Conservation (phyloP, 208 protist species). For the Leishmania arabica region DNA sequence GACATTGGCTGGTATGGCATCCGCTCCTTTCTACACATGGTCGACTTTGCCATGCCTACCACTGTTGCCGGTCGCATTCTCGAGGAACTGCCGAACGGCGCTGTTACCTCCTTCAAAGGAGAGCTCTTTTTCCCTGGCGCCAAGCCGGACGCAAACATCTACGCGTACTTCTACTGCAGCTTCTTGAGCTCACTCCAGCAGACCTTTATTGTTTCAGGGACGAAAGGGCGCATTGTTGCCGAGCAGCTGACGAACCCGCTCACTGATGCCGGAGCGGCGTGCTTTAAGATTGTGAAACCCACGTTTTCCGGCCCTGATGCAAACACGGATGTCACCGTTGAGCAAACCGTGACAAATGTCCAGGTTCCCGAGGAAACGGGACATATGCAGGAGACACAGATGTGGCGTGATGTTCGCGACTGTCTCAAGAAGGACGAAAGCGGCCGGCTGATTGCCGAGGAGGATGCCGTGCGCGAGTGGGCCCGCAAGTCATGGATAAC, state of each 20-base stretch:
- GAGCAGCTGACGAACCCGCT: conserved; percentile 39
- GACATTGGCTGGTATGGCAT: conserved; percentile 71
- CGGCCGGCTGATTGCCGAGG: conserved; percentile 25
- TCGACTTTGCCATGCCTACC: conserved; percentile 45
- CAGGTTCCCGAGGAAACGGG: conserved; percentile 47
- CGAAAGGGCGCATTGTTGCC: conserved; percentile 41
- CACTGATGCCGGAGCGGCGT: conserved; percentile 22
- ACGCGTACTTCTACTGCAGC: conserved; percentile 56
- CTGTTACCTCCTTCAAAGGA: conserved; percentile 57
- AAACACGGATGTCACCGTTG: conserved; percentile 16
- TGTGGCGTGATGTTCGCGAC: conserved; percentile 56
- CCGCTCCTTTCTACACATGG: conserved; percentile 54
- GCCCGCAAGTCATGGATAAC: conserved; percentile 55
- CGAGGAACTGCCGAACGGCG: conserved; percentile 38
- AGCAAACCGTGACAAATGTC: conserved; percentile 30
- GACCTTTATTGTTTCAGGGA: conserved; percentile 43
- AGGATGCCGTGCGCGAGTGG: conserved; percentile 48
- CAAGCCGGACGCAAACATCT: conserved; percentile 24
- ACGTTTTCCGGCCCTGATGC: conserved; percentile 10
- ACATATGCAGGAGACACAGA: conserved; percentile 48
- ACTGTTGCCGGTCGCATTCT: conserved; percentile 51
- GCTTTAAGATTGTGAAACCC: conserved; percentile 37
- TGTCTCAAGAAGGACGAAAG: conserved; percentile 22
- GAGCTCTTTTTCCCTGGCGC: conserved; percentile 44
- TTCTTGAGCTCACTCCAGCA: conserved; percentile 41